These are phyloP conservation scores for Coemansia umbellata DNA, from an alignment of 192 early-diverging fungal genomes.

Conservation along the genomic window DNA sequence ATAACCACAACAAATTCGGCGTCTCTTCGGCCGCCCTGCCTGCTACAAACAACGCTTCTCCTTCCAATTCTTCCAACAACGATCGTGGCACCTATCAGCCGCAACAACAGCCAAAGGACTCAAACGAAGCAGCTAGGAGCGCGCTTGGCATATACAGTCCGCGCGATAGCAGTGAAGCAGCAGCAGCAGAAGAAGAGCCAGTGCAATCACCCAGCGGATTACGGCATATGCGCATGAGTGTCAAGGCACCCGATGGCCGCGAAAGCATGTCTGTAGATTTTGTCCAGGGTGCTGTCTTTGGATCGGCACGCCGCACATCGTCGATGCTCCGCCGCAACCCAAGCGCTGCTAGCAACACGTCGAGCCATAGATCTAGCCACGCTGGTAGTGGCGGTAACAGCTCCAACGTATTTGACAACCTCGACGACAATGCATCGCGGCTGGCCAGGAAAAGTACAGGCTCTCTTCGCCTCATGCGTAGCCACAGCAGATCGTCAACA, in stretches of 20 bases:
- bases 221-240: slow-evolving; percentile 34
- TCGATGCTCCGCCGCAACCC: slow-evolving; percentile 33
- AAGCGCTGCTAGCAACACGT: slow-evolving; percentile 18
- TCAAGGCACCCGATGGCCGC: slow-evolving; percentile 33
- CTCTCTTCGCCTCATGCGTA: neutral
- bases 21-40: neutral
- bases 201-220: neutral
- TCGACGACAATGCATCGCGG: slow-evolving; percentile 3
- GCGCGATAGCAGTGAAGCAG: neutral
- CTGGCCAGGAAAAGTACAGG: slow-evolving; percentile 10
- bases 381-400: neutral
- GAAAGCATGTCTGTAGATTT: slow-evolving; percentile 49
- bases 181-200: neutral
- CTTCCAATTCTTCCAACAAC: no score
- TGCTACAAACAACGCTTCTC: no score
- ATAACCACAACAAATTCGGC: neutral
- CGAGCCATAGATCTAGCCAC: neutral
- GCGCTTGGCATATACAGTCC: slow-evolving; percentile 23
- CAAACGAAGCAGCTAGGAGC: no score
- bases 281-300: slow-evolving; percentile 50
- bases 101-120: no score
- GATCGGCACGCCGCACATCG: slow-evolving; percentile 42
- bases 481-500: neutral
- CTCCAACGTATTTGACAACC: neutral
- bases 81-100: no score